A percentile compares a stretch with the other conserved stretches of the same genome.
These are phyloP conservation scores for Penicillium sp. DNA, from an alignment of 2,329 filamentous ascomycete genomes.

Conservation along the genomic window DNA sequence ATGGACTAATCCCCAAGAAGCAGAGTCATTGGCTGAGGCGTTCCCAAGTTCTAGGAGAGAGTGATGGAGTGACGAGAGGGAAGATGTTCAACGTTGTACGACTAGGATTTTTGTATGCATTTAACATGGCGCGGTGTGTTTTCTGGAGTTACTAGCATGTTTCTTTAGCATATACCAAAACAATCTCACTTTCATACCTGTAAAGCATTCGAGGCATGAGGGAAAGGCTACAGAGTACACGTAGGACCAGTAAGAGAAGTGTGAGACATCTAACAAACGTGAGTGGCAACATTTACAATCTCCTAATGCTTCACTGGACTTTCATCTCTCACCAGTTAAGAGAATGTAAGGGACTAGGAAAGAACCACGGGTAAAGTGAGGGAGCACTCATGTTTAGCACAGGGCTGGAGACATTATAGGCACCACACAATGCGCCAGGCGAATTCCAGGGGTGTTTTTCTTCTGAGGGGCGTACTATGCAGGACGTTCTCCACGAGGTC, in stretches of 20 bases:
- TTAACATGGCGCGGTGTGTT: conserved; percentile 9
- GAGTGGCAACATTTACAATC: neutral
- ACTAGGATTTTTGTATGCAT: conserved; percentile 15
- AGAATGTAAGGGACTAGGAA: neutral
- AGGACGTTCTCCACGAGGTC: too few species aligned
- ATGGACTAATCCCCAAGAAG: conserved; percentile 76
- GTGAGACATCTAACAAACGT: neutral
- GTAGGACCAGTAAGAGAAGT: neutral
- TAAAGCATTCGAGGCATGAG: neutral
- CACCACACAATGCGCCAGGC: neutral
- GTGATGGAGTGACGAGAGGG: conserved; percentile 20
- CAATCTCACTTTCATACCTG: neutral
- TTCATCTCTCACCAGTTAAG: neutral
- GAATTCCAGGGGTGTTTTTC: too few species aligned
- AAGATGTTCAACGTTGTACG: conserved; percentile 8
- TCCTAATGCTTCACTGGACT: neutral
- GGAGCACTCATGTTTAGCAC: too few species aligned
- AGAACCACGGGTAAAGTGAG: too few species aligned
- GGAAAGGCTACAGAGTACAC: neutral
- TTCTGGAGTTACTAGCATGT: conserved; percentile 4
- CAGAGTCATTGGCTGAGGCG: conserved; percentile 57
- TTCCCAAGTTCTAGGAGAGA: conserved; percentile 43
- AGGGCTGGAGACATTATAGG: neutral
- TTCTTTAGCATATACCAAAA: neutral
- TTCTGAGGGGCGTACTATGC: too few species aligned